Evolutionary conservation across 2,329 filamentous ascomycete species (phyloP).

Genomic region (Blumeria graminis): DNA sequence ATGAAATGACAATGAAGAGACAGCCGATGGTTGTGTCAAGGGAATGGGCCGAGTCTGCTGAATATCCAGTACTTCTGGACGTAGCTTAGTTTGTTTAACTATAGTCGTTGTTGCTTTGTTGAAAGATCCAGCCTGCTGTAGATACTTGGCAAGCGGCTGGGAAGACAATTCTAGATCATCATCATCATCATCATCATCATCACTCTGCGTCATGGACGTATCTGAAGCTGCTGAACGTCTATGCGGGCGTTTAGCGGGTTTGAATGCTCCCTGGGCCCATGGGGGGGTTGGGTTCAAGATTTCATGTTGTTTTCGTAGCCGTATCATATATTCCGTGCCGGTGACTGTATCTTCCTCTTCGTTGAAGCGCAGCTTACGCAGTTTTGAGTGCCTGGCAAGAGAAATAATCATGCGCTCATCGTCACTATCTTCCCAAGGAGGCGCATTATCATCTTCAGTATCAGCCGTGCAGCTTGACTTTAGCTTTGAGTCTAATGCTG

Average conservation of each 20-base stretch:
- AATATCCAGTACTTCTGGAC: slow-evolving; percentile 74
- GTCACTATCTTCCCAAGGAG: slow-evolving; percentile 86
- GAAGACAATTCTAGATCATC: slow-evolving; percentile 36
- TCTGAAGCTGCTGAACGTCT: slow-evolving; percentile 24
- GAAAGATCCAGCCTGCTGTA: slow-evolving; percentile 50
- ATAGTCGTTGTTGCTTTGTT: slow-evolving; percentile 22
- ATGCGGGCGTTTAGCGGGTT: slow-evolving; percentile 25
- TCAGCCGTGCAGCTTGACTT: slow-evolving; percentile 3
- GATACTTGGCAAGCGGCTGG: slow-evolving; percentile 54
- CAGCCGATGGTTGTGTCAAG: slow-evolving; percentile 50
- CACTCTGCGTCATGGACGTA: slow-evolving; percentile 19
- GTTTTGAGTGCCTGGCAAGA: slow-evolving; percentile 44
- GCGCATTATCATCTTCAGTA: slow-evolving; percentile 19
- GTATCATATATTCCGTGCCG: slow-evolving; percentile 61
- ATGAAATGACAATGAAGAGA: slow-evolving; percentile 74
- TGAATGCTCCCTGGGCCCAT: slow-evolving; percentile 31
- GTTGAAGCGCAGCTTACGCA: slow-evolving; percentile 61
- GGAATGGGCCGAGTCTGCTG: slow-evolving; percentile 72
- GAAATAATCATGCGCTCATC: slow-evolving; percentile 75
- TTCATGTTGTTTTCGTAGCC: slow-evolving; percentile 56
- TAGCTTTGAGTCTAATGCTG: slow-evolving; percentile 4
- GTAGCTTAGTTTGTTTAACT: slow-evolving; percentile 43
- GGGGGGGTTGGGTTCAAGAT: slow-evolving; percentile 33
- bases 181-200: slow-evolving; percentile 28
- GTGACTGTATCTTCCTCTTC: slow-evolving; percentile 70